Evolutionary conservation across 805 yeast genomes (phyloP), one percentile per base, ranked within the genome.

Genomic region (Starmera quercuum): DNA sequence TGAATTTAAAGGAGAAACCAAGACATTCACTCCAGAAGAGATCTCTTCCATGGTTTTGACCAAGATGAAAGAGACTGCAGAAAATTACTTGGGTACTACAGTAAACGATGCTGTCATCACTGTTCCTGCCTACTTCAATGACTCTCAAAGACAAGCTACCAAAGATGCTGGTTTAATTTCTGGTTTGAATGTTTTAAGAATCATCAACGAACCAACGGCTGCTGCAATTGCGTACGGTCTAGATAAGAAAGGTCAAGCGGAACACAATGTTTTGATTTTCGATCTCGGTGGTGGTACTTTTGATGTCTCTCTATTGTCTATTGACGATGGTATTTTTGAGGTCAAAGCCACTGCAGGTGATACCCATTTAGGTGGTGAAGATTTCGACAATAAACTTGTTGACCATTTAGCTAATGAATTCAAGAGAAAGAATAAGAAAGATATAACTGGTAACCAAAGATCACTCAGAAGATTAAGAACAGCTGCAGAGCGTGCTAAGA

Each of bases 231-330:
- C 97, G 57, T 90, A 90, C 75, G 97, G 97, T 74, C 76, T 90
- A 53, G 71, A 66, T 44, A 66, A 66, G 62, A 65, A 64, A 43
- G 75, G 78, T 46, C 71, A 71, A 33, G 73, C 70, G 39, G 96
- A 88, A 70, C 82, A 81, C 66, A 84, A 88, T 61, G 94, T 88
- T 38, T 74, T 87, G 58, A 85, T 87, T 61, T 87, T 86, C 70
- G 97, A 87, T 68, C 75, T 88, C 54, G 97, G 97, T 77, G 97
- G 97, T 73, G 97, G 97, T 78, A 88, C 97, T 56, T 88, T 88
- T 70, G 97, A 88, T 84, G 97, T 88, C 34, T 88, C 97, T 19
- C 72, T 88, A 42, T 74, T 88, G 59, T 76, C 94, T 49, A 88
- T 88, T 56, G 95, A 86, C 58, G 97, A 85, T 51, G 97, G 97